Base-by-base conservation (phyloP, 164 flowering plant genomes). In the Nelumbo lutea region DNA sequence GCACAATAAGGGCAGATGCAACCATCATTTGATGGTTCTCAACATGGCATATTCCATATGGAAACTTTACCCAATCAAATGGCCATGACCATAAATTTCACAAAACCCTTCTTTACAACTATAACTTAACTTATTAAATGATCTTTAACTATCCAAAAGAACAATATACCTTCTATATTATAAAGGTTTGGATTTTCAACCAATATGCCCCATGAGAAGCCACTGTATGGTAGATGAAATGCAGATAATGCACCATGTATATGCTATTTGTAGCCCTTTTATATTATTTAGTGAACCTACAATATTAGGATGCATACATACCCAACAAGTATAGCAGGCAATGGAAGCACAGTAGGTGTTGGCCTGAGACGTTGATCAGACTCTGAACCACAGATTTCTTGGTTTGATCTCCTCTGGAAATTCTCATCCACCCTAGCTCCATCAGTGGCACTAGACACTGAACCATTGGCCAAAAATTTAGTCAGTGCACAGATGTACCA, bases 321-420 rank as follows among this genome's bases (percentile, higher is more conserved):
- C 99, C 99, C 99, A 73, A 96, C 91, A 82, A 96, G 99, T 67
- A 96, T 83, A 63, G 98, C 81, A 73, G 99, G 98, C 73, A 82
- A 78, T 40, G 98, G 97, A 80, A 91, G 80, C 56, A 81, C 90
- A 79, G 78, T 68, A 58, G 89, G 72, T 66, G 96, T 83, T 15
- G 95, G 89, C 69, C 84, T 80, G 11, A 79, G 79, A 61, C 90
- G 82, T 74, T 81, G 93, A 61, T 90, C 96, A 38, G 83, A 75
- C 64, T 90, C 96, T 66, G 88, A 79, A 75, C 60, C 62, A 65
- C 74, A 71, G 6, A 72, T 68, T 42, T 89, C 96, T 74, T 80
- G 88, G 76, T 62, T 83, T 65, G 78, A 78, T 78, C 88, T 81
- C 72, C 88, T 81, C 63, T 87, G 90, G 70, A 73, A 64, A 56